Percentiles rank a stretch among this genome's conserved stretches.
These are phyloP conservation scores for Leccinum solheimii DNA, from an alignment of 1,284 basidiomycete genomes.

Conservation along the genomic window DNA sequence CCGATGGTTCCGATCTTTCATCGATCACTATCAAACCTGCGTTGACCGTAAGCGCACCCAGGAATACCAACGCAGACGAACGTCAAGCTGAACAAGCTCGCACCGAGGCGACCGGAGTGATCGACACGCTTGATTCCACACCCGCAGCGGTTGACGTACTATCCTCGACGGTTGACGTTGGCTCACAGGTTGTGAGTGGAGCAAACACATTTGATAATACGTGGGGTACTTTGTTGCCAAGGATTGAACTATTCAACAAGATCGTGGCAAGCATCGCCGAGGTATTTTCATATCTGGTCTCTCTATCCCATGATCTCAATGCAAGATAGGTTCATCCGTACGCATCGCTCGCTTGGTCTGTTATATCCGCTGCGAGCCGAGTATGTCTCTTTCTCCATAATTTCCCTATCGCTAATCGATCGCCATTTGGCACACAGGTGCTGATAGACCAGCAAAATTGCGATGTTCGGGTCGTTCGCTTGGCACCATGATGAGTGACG, in stretches of 20 bases:
- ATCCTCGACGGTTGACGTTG: not conserved
- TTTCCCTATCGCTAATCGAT: not conserved
- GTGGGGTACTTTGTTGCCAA: not conserved
- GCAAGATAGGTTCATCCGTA: not conserved
- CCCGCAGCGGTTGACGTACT: not conserved
- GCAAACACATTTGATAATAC: not conserved
- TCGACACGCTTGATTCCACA: not conserved
- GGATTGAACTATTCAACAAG: not conserved
- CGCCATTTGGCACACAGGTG: not conserved
- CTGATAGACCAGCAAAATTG: not conserved
- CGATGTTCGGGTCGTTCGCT: not conserved
- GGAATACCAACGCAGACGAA: not conserved
- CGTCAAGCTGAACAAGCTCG: too few species aligned
- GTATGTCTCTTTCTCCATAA: not conserved
- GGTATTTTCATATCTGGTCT: not conserved
- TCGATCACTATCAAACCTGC: not conserved
- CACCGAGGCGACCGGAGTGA: not conserved
- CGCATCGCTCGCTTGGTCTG: not conserved
- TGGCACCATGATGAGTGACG: not conserved
- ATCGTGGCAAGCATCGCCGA: not conserved
- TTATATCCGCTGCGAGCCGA: not conserved
- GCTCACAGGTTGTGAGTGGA: not conserved
- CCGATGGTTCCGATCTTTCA: not conserved
- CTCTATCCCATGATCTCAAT: not conserved
- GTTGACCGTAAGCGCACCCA: not conserved